These are phyloP conservation scores for Zygosaccharomyces siamensis DNA, from an alignment of 805 yeast genomes.

Conservation along the genomic window DNA sequence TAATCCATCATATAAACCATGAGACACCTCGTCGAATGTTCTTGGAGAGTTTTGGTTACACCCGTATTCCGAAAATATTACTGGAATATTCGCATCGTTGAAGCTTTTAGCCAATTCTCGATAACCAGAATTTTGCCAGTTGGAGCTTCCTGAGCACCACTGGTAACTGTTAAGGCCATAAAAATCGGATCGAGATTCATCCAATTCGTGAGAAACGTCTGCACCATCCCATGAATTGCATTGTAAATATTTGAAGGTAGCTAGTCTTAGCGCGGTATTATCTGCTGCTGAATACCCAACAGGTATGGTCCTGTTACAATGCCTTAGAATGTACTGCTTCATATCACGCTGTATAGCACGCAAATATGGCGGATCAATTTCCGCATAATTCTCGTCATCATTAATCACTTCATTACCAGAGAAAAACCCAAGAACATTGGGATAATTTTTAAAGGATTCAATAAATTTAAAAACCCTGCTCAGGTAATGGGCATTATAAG, in stretches of 20 bases:
- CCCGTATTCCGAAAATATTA: slow-evolving; percentile 74
- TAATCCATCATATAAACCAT: slow-evolving; percentile 65
- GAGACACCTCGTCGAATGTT: slow-evolving; percentile 73
- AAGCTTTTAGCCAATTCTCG: slow-evolving; percentile 52
- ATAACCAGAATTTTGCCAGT: slow-evolving; percentile 70
- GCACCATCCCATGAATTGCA: slow-evolving; percentile 60
- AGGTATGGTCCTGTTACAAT: slow-evolving; percentile 72
- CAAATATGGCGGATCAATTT: slow-evolving; percentile 66
- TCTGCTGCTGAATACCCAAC: slow-evolving; percentile 98
- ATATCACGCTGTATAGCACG: slow-evolving; percentile 92
- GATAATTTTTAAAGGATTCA: slow-evolving; percentile 77
- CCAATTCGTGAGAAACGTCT: slow-evolving; percentile 42
- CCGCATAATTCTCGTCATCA: slow-evolving; percentile 58
- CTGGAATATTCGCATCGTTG: slow-evolving; percentile 56
- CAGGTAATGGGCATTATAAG: slow-evolving; percentile 68
- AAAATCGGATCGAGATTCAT: slow-evolving; percentile 71
- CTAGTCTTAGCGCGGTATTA: slow-evolving; percentile 59
- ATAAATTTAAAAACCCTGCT: slow-evolving; percentile 78
- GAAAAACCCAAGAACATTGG: slow-evolving; percentile 82
- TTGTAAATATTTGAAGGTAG: slow-evolving; percentile 74
- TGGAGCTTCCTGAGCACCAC: slow-evolving; percentile 69
- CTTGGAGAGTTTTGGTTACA: slow-evolving; percentile 77
- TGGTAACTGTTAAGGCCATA: slow-evolving; percentile 83
- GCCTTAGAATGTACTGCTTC: slow-evolving; percentile 68
- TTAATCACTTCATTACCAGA: slow-evolving; percentile 91